A percentile compares a stretch with the other conserved stretches of the same genome.
Conservation (phyloP, 306 rosid genomes). For the Cicer chorassanicum region DNA sequence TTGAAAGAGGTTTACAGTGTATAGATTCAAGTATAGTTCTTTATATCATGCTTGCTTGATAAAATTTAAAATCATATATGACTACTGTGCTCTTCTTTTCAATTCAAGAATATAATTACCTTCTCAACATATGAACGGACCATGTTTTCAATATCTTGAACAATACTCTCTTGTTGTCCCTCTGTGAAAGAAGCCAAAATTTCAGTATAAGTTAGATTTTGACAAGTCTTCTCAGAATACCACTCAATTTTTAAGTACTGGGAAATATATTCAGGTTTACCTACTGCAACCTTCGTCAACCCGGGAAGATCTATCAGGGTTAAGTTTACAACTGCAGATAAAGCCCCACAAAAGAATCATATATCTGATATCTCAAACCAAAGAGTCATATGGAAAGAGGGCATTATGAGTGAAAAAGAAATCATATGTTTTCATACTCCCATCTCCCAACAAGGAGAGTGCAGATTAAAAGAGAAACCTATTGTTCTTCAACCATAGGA, state of each 20-base stretch:
- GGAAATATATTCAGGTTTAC: slow-evolving; percentile 53
- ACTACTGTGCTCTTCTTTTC: slow-evolving; percentile 13
- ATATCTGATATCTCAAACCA: slow-evolving; percentile 38
- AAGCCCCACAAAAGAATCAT: slow-evolving; percentile 44
- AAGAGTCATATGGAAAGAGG: slow-evolving; percentile 27
- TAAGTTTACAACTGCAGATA: slow-evolving; percentile 91
- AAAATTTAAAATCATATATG: not conserved
- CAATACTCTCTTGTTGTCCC: slow-evolving; percentile 90
- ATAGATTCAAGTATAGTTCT: slow-evolving; percentile 10
- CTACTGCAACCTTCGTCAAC: slow-evolving; percentile 98
- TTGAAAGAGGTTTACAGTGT: slow-evolving; percentile 6
- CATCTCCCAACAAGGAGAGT: slow-evolving; percentile 13
- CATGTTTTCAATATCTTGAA: slow-evolving; percentile 98
- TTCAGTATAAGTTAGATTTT: slow-evolving; percentile 34
- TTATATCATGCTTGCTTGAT: not conserved
- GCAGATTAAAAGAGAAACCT: slow-evolving; percentile 17
- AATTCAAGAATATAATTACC: slow-evolving; percentile 57
- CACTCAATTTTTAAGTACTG: slow-evolving; percentile 21
- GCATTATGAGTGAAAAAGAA: slow-evolving; percentile 3
- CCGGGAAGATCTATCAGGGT: slow-evolving; percentile 99
- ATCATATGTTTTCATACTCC: not conserved
- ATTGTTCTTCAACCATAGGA: slow-evolving; percentile 6
- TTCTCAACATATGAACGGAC: slow-evolving; percentile 96
- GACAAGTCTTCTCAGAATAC: slow-evolving; percentile 16
- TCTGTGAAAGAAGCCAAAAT: slow-evolving; percentile 61